Conservation (phyloP, 306 rosid genomes). For the Prunus kanzakura region DNA sequence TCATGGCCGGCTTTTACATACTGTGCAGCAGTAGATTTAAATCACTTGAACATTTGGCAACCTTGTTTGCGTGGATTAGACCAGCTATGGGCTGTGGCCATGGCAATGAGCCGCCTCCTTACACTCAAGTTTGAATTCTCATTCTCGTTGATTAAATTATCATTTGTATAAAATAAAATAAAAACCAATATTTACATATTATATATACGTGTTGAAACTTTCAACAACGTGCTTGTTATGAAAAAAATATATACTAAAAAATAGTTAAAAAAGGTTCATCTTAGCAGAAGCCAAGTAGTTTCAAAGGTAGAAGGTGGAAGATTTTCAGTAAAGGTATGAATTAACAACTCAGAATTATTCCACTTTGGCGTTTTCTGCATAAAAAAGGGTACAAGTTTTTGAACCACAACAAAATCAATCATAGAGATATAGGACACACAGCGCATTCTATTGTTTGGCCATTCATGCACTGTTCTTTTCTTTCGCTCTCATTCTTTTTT, state of each 20-base stretch:
- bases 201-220: neutral
- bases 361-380: conserved; percentile 1
- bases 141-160: fast-evolving
- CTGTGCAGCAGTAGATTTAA: neutral
- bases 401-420: neutral
- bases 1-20: neutral
- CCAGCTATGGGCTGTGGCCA: too few species aligned
- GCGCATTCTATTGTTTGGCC: neutral
- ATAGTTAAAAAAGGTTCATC: neutral
- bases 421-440: neutral
- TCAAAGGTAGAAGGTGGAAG: neutral
- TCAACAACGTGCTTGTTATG: neutral
- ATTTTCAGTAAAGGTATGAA: neutral
- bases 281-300: neutral
- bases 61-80: neutral
- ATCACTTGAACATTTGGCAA: neutral
- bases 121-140: too few species aligned
- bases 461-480: neutral
- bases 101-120: too few species aligned
- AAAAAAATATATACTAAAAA: neutral
- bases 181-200: too few species aligned
- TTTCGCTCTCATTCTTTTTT: neutral
- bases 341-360: neutral
- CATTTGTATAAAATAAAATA: too few species aligned
- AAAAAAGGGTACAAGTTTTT: neutral